phyloP scores from a whole-genome alignment of 1,284 basidiomycete genomes.

The Ceratobasidium sp. region DNA sequence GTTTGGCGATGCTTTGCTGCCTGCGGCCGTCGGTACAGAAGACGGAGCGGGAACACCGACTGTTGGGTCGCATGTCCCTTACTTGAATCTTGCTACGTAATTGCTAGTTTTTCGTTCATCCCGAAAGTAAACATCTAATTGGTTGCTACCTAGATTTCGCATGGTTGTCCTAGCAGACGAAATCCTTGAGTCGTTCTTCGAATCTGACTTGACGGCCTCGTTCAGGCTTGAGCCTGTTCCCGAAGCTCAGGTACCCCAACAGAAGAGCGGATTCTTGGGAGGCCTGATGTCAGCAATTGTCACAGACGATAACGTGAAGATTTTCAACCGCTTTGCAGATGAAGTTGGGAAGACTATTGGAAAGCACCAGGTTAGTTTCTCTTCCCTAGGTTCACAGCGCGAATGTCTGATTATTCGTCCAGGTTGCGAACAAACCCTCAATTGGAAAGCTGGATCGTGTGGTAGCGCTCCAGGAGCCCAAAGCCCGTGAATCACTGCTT shows the following conservation, averaged over 20 bases:
- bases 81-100: constrained; percentile 86
- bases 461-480: constrained; percentile 78
- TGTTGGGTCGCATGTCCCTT: constrained; percentile 77
- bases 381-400: constrained; percentile 22
- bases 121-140: background rate
- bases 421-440: constrained; percentile 82
- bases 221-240: constrained; percentile 79
- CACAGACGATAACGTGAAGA: constrained; percentile 87
- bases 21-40: constrained; percentile 58
- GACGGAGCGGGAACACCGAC: constrained; percentile 61
- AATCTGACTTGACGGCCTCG: constrained; percentile 86
- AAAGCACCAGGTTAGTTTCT: constrained; percentile 76
- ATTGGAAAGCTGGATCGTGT: constrained; percentile 84
- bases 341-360: constrained; percentile 94
- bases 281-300: constrained; percentile 90
- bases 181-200: constrained; percentile 94
- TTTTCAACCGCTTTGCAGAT: constrained; percentile 89
- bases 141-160: constrained; percentile 76
- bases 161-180: constrained; percentile 98
- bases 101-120: constrained; percentile 51
- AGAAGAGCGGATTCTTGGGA: constrained; percentile 75
- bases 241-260: constrained; percentile 65
- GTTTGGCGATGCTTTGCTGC: constrained; percentile 86
- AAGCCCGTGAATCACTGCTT: constrained; percentile 87
- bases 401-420: background rate